Conservation (phyloP, 192 early-diverging fungal species). For the Kickxella alabastrina region DNA sequence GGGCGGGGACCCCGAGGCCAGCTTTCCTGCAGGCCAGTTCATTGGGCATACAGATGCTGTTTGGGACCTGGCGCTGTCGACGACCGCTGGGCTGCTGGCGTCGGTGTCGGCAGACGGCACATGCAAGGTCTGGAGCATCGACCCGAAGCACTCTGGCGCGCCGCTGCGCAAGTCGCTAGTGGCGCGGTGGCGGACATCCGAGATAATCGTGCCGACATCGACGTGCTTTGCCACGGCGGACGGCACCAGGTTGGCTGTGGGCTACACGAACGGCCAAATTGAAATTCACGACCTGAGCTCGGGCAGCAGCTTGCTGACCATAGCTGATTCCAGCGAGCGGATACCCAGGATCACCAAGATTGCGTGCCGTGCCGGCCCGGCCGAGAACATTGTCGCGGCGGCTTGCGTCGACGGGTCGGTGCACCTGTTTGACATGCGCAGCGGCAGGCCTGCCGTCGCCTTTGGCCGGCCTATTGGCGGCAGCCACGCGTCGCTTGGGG, state of each 20-base stretch:
- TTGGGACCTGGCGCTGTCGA: constrained; percentile 38
- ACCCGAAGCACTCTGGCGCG: background rate
- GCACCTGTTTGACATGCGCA: constrained; percentile 26
- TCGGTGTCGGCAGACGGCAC: constrained; percentile 38
- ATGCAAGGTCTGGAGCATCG: constrained; percentile 33
- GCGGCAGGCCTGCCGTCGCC: background rate
- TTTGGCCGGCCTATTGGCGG: constrained; percentile 1
- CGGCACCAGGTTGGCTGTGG: constrained; percentile 7
- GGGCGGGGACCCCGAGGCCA: background rate
- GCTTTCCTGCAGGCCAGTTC: constrained; percentile 25
- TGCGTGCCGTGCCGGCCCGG: background rate
- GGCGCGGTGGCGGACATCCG: background rate
- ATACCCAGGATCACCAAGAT: constrained; percentile 7
- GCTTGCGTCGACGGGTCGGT: constrained; percentile 19
- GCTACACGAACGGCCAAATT: constrained; percentile 4
- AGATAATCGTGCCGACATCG: constrained; percentile 1
- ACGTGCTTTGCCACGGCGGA: constrained; percentile 11
- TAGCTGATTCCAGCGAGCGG: background rate
- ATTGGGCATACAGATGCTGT: constrained; percentile 34
- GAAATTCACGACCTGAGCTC: background rate
- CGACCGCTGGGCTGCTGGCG: constrained; percentile 15
- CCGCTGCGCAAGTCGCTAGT: constrained; percentile 3
- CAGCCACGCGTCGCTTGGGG: too few species aligned
- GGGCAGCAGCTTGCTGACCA: background rate
- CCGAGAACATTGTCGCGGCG: constrained; percentile 9